A percentile compares a stretch with the other conserved stretches of the same genome.
These are phyloP conservation scores for Ophiostoma angusticollis DNA, from an alignment of 2,329 filamentous ascomycete genomes.

Conservation along the genomic window DNA sequence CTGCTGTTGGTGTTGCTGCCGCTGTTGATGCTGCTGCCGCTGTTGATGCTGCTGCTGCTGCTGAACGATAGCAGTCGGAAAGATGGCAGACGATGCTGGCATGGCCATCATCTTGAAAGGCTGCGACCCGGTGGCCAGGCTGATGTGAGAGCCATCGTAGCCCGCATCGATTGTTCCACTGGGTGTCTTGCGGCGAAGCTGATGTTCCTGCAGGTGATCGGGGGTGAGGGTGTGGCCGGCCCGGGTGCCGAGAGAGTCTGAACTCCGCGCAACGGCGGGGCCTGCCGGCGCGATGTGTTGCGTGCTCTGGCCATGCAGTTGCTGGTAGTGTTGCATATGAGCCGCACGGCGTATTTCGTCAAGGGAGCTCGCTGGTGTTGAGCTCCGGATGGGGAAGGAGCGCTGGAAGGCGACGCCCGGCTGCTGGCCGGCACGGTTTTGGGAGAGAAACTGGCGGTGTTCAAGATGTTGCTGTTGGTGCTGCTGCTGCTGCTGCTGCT, in stretches of 20 bases:
- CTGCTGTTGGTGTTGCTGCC: not conserved
- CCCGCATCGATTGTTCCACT: conserved; percentile 85
- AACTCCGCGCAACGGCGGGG: conserved; percentile 12
- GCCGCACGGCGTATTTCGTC: conserved; percentile 14
- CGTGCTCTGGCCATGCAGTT: conserved; percentile 14
- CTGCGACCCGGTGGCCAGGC: conserved; percentile 59
- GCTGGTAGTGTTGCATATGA: conserved; percentile 10
- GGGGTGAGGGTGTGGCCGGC: conserved; percentile 8
- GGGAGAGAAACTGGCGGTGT: conserved; percentile 9
- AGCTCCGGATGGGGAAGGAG: conserved; percentile 25
- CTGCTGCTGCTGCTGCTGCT: conserved; percentile 13
- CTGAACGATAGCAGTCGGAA: conserved; percentile 20
- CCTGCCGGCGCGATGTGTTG: conserved; percentile 2
- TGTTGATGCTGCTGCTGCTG: not conserved
- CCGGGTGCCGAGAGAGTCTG: not conserved
- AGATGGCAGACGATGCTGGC: conserved; percentile 35
- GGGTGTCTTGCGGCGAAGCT: conserved; percentile 81
- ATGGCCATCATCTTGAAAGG: conserved; percentile 75
- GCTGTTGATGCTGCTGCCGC: conserved; percentile 1
- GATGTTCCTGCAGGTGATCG: conserved; percentile 48
- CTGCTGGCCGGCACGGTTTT: conserved; percentile 5
- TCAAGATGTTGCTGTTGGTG: conserved; percentile 4
- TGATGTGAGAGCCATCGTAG: conserved; percentile 72
- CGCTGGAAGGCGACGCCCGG: conserved; percentile 18
- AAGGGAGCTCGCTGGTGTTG: conserved; percentile 18